Evolutionary conservation across 1,139 yeast species (phyloP), one percentile per base, ranked within the genome.

Genomic region (Lodderomyces pseudojiufengensis): DNA sequence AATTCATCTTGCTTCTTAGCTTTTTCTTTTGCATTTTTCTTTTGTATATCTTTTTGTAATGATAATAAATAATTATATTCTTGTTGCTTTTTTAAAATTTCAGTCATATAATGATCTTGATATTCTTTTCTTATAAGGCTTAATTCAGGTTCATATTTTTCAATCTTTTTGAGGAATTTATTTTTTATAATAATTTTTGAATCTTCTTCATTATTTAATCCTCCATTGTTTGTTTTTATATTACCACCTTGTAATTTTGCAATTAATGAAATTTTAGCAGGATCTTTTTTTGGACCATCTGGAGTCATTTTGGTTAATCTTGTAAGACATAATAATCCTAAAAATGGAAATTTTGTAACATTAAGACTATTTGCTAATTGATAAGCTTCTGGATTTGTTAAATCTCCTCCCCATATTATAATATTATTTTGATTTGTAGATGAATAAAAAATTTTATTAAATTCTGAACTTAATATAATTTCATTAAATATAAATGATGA

Each of bases 391-490:
- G 88, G 78, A 43, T 81, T 78, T 11, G 78, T 73, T 22, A 84
- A 76, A 53, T 85, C 84, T 7, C 97, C 96, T 25, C 94, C 95
- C 97, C 97, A 92, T 4, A 87, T 63, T 3, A 87, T 51, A 3
- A 80, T 57, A 31, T 73, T 65, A 35, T 71, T 72, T 36, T 76
- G 75, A 24, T 63, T 63, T 7, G 9, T 3, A 5, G 14, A 3
- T 9, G 25, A 24, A 23, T 46, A 38, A 32, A 85, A 60, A 33
- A 82, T 61, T 8, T 63, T 61, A 6, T 76, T 61, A 38, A 87
- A 78, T 24, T 60, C 61, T 1, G 71, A 72, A 45, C 76, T 68
- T 26, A 80, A 62, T 29, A 88, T 59, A 3, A 84, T 70, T 10
- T 71, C 68, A n/a, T 70, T 59, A 39, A 80, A 75, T 39, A 85